These are phyloP conservation scores for Candida maris DNA, from an alignment of 805 yeast genomes.

Conservation along the genomic window DNA sequence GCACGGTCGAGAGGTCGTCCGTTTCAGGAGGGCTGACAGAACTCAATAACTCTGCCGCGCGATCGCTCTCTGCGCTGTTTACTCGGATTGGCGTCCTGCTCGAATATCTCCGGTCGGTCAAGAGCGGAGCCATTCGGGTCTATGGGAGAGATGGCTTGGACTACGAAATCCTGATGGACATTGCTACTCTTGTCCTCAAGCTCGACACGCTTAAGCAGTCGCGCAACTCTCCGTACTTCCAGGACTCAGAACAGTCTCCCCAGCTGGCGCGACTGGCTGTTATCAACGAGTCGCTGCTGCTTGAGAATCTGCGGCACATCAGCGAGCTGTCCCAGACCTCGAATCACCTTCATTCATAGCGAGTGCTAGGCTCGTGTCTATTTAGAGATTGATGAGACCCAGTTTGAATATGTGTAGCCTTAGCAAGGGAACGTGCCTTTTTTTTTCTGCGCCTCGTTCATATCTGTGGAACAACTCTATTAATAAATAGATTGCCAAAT, in stretches of 20 bases:
- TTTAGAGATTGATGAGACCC: background rate
- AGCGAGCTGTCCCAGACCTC: conserved; percentile 5
- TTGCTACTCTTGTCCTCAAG: conserved; percentile 10
- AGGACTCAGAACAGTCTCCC: conserved; percentile 4
- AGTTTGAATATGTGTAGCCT: background rate
- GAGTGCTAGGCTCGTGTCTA: too few species aligned
- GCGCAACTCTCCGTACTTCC: conserved; percentile 2
- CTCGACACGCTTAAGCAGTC: conserved; percentile 6
- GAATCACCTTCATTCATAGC: too few species aligned
- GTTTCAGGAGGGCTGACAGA: conserved; percentile 2
- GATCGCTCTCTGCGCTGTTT: conserved; percentile 4
- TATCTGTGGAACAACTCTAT: too few species aligned
- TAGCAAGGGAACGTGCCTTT: conserved; percentile 2
- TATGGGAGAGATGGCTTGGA: background rate
- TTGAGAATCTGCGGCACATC: conserved; percentile 10
- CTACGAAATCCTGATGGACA: conserved; percentile 10
- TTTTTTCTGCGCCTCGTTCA: too few species aligned
- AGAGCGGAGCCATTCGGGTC: conserved; percentile 4
- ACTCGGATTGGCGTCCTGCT: conserved; percentile 9
- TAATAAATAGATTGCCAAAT: too few species aligned
- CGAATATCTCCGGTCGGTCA: conserved; percentile 10
- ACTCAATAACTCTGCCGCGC: conserved; percentile 1
- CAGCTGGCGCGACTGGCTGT: conserved; percentile 6
- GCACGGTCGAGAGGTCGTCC: conserved; percentile 8
- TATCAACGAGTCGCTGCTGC: conserved; percentile 10